Evolutionary conservation across 2,329 filamentous ascomycete species (phyloP), one percentile per base, ranked within the genome.

Genomic region (Ceratocystiopsis minuta): DNA sequence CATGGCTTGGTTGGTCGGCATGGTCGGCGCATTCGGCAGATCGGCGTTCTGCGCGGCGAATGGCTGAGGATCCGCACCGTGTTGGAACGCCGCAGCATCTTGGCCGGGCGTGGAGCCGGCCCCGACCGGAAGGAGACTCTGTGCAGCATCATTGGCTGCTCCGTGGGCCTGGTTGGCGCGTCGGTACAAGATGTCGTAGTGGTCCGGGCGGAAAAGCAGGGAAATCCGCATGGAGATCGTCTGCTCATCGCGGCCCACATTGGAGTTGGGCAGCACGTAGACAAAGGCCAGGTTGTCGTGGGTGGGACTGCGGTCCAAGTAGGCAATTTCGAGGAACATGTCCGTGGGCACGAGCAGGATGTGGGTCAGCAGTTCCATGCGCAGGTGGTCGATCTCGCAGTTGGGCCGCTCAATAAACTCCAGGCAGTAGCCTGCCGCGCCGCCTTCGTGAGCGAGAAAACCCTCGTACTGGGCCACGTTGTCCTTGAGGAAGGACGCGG

Each of bases 351-450:
- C 79, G 48, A 96, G 72, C 4, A 96, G 68, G 20, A 85, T 72
- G 48, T 88, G 78, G 47, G 80, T 73, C 39, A 96, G 65, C 3
- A 84, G 74, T 45, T 75, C 75, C 47, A 96, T 68, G 36, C 84
- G 83, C n/a, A 94, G 64, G 52, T 95, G 78, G 51, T 98, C 90
- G 48, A 96, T 93, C 61, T 96, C 88, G 40, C 77, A 75, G 50
- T 78, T 72, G 15, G 78, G 69, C 0, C 80, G 74, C 55, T 93
- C 80, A 48, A 96, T 76, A 45, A 70, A 71, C 14, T 70, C 67
- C 34, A 67, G 58, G 55, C 80, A 84, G 58, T 90, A 88, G 18
- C 75, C 66, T 14, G 75, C 68, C 33, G 90, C 63, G 39, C 65
- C 65, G 33, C 58, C 55, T n/a, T 60, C 64, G 41, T 74, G 71